Evolutionary conservation across 108 stramenopile genomes (phyloP).

Genomic region (Nitzschia inconspicua): DNA sequence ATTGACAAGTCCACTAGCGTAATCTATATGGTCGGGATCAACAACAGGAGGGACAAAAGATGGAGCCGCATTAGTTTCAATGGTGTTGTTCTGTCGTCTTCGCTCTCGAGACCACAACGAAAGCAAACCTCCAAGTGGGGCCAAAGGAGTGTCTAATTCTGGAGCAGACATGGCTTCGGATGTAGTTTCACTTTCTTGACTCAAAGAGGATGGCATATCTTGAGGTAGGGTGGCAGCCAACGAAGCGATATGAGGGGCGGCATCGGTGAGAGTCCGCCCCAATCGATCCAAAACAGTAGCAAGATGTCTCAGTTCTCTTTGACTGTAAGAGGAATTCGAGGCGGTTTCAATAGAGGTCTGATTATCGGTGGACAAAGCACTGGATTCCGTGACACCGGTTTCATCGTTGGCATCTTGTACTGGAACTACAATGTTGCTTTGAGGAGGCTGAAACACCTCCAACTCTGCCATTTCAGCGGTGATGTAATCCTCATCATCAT

Average conservation of each 20-base stretch:
- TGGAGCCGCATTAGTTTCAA: not conserved
- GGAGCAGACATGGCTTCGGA: not conserved
- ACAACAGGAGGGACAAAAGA: not conserved
- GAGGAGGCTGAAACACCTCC: not conserved
- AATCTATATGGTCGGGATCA: slow-evolving; percentile 81
- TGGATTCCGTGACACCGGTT: too few relatives aligned
- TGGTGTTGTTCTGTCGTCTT: slow-evolving; percentile 2
- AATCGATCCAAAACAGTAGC: slow-evolving; percentile 86
- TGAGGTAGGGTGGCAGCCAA: slow-evolving; percentile 60
- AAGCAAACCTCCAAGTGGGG: slow-evolving; percentile 37
- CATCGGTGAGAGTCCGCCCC: slow-evolving; percentile 77
- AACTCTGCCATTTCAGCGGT: not conserved
- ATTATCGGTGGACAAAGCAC: too few relatives aligned
- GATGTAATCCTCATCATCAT: slow-evolving; percentile 2
- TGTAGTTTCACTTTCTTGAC: slow-evolving; percentile 13
- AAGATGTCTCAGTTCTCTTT: slow-evolving; percentile 38
- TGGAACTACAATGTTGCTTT: not conserved
- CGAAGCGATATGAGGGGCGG: slow-evolving; percentile 78
- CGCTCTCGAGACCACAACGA: slow-evolving; percentile 40
- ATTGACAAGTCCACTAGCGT: slow-evolving; percentile 73
- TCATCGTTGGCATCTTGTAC: not conserved
- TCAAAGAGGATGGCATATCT: not conserved
- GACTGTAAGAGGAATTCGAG: slow-evolving; percentile 1
- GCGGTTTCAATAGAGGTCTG: not conserved
- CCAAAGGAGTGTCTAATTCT: slow-evolving; percentile 1